Base-by-base conservation (phyloP, 306 rosid species). In the Astragalus glycyphyllos region DNA sequence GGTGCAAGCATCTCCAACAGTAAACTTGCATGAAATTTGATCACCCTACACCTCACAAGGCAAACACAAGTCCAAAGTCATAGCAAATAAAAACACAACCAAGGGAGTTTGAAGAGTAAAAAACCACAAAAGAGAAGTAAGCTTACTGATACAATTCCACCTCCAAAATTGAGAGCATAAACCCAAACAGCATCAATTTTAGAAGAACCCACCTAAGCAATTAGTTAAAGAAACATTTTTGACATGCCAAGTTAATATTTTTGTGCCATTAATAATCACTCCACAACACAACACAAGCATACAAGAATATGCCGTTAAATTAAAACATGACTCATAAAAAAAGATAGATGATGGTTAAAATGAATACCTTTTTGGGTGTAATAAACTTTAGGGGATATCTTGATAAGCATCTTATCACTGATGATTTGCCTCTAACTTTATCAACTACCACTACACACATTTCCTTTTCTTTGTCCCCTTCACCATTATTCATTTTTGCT, bases 131-230 rank as follows among this genome's bases (percentile, higher is more conserved):
- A 75, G 31, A 16, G 31, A 50, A 51, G 45, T 26, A 23, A 58
- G 29, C 90, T 74, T 85, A 93, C 98, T 60, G 97, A 88, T 78
- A 90, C 94, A 72, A 93, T 80, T 68, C 98, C 98, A 17, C 98
- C 98, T 37, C 98, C 98, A 84, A 85, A 90, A 74, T 83, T 87
- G 71, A 93, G 83, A 61, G 56, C 80, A 79, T 93, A 93, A 74
- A 93, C 85, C 98, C 98, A 93, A 37, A 93, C 90, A 44, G 77
- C 94, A 72, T 93, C 96, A 14, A 69, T 82, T 81, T 75, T 71
- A 57, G 97, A 88, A 78, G 91, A 74, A 79, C 96, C 97, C 64
- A 86, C 96, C 98, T 92, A 47, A 72, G 65, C 53, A 67, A 83
- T 44, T 26, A 63, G 42, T 26, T 45, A 59, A 68, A 44, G 16